phyloP scores from a whole-genome alignment of 345 rosid species.

The Gossypium stocksii region DNA sequence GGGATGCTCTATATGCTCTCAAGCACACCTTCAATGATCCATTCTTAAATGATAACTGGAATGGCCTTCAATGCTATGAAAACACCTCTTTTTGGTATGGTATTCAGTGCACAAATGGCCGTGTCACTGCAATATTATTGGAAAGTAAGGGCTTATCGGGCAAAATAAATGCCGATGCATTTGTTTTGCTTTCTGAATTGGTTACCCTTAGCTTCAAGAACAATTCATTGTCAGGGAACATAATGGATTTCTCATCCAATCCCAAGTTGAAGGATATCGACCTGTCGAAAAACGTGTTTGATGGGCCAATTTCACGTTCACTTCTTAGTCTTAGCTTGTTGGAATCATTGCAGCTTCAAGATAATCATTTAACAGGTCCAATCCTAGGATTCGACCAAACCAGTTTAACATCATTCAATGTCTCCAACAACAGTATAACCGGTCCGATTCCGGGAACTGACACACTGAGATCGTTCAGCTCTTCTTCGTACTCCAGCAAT shows the following conservation, averaged over 20 bases:
- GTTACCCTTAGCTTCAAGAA: conserved; percentile 31
- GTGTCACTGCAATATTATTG: conserved; percentile 30
- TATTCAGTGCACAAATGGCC: conserved; percentile 27
- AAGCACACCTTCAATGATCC: conserved; percentile 33
- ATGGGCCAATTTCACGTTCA: conserved; percentile 28
- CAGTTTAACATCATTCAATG: conserved; percentile 31
- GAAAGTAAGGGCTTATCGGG: conserved; percentile 34
- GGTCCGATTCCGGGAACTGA: conserved; percentile 36
- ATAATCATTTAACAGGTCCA: conserved; percentile 38
- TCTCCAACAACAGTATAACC: conserved; percentile 41
- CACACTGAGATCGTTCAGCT: conserved; percentile 24
- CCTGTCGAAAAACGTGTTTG: conserved; percentile 38
- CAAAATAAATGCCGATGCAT: conserved; percentile 16
- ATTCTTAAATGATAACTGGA: conserved; percentile 42
- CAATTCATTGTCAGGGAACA: conserved; percentile 35
- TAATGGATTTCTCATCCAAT: conserved; percentile 43
- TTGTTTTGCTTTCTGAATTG: conserved; percentile 32
- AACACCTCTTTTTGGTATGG: conserved; percentile 38
- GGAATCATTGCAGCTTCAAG: conserved; percentile 40
- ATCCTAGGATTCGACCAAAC: conserved; percentile 34
- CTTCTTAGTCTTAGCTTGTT: conserved; percentile 23
- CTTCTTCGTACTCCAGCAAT: conserved; percentile 18
- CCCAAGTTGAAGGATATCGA: conserved; percentile 29
- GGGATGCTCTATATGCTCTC: conserved; percentile 32
- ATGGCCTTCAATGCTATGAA: conserved; percentile 32